Percentiles rank a stretch among this genome's conserved stretches.
phyloP scores from a whole-genome alignment of 2,329 filamentous ascomycete genomes.

The Penicillium freii region DNA sequence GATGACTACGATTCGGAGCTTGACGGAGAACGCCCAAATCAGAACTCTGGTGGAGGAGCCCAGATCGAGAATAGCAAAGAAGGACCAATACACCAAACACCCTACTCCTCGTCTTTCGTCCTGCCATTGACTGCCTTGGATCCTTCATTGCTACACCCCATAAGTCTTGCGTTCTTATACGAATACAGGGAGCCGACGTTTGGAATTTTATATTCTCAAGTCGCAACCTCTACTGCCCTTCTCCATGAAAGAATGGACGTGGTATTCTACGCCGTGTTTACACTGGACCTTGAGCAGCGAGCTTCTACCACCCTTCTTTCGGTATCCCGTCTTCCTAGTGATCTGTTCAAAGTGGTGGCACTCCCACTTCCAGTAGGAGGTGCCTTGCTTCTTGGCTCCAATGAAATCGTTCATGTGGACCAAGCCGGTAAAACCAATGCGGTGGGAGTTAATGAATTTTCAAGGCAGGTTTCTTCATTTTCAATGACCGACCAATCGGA shows the following conservation, averaged over 20 bases:
- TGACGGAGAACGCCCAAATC: slow-evolving; percentile 63
- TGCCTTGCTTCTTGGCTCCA: slow-evolving; percentile 78
- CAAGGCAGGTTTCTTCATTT: slow-evolving; percentile 78
- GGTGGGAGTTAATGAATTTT: slow-evolving; percentile 88
- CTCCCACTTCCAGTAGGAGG: slow-evolving; percentile 85
- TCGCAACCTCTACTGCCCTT: slow-evolving; percentile 70
- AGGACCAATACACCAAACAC: slow-evolving; percentile 52
- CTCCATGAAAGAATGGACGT: slow-evolving; percentile 75
- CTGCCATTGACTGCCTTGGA: slow-evolving; percentile 86
- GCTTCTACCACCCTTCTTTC: slow-evolving; percentile 91
- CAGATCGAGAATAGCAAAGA: slow-evolving; percentile 34
- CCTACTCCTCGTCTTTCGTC: slow-evolving; percentile 89
- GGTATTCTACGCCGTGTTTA: slow-evolving; percentile 90
- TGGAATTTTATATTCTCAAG: slow-evolving; percentile 80
- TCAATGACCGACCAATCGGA: slow-evolving; percentile 82
- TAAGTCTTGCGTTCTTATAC: slow-evolving; percentile 89
- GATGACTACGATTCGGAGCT: slow-evolving; percentile 85
- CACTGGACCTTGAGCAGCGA: slow-evolving; percentile 86
- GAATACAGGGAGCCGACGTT: slow-evolving; percentile 98
- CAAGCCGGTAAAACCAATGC: slow-evolving; percentile 93
- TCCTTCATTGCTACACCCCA: slow-evolving; percentile 78
- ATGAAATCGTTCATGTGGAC: slow-evolving; percentile 92
- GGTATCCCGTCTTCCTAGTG: slow-evolving; percentile 79
- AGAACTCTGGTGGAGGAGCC: slow-evolving; percentile 25
- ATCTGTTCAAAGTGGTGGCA: slow-evolving; percentile 78